phyloP scores from a whole-genome alignment of 805 yeast species.

The Peterozyma toletana region DNA sequence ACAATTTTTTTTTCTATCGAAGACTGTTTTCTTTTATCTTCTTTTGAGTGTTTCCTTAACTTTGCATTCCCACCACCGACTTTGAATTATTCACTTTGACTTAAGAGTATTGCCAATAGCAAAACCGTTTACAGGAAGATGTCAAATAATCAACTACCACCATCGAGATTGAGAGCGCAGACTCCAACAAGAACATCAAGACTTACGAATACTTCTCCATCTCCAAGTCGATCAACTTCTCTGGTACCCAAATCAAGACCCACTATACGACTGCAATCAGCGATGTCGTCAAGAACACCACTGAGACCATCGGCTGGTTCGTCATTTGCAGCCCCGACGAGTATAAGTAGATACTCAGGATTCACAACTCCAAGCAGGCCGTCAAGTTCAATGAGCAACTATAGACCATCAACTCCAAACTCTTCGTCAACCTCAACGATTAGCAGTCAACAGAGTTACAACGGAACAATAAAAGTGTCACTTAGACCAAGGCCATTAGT shows the following conservation, averaged over 20 bases:
- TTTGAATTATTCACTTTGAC: no score
- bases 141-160: neutral
- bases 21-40: no score
- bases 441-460: slow-evolving; percentile 27
- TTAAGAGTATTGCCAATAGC: no score
- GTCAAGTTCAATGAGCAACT: slow-evolving; percentile 9
- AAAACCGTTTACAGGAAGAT: no score
- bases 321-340: neutral
- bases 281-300: slow-evolving; percentile 8
- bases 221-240: slow-evolving; percentile 11
- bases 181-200: slow-evolving; percentile 11
- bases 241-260: slow-evolving; percentile 13
- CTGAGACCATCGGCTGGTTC: slow-evolving; percentile 1
- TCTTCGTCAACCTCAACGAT: neutral
- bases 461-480: slow-evolving; percentile 70
- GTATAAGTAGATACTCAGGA: neutral
- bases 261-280: slow-evolving; percentile 7
- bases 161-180: slow-evolving; percentile 10
- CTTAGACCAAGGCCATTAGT: slow-evolving; percentile 67
- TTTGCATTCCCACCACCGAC: no score
- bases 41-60: no score
- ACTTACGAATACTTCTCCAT: slow-evolving; percentile 5
- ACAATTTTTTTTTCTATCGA: no score
- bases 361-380: slow-evolving; percentile 10
- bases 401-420: slow-evolving; percentile 9